Evolutionary conservation across 164 flowering plant genomes (phyloP), one percentile per base, ranked within the genome.

Genomic region (Euptelea pleiosperma): DNA sequence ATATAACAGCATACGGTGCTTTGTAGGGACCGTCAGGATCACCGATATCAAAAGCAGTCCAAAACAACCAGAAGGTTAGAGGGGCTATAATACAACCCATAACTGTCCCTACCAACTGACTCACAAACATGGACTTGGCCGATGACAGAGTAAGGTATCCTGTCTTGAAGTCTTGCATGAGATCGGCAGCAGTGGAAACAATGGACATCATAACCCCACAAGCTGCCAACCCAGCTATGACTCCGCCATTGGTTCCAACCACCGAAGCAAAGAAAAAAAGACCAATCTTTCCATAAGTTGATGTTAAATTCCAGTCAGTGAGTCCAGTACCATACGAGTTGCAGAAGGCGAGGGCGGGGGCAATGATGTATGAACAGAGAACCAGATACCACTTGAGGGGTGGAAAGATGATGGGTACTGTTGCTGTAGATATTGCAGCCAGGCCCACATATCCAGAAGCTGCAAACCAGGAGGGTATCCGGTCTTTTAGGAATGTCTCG

Each of bases 331-430:
- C 97, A 52, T 93, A 93, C 0, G 99, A 90, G 75, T 93, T 93
- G 79, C 99, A 88, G 76, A 93, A 93, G 36, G 99, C 99, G 35
- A 93, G 89, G 43, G 87, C 91, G 26, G 99, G 99, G 43, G 99
- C 96, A 33, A 90, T 21, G 43, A 93, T 31, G 58, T 93, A 93
- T 8, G 95, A 79, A 46, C 77, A 5, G 14, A 93, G 88, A 57
- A 93, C 93, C 47, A 90, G 63, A 60, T 93, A 91, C 97, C 97
- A 93, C 62, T 82, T 86, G 9, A 93, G 76, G 10, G 96, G 83
- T 19, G 97, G 99, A 43, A 90, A 90, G 33, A 93, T 76, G 16
- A 82, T 48, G 24, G 99, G 99, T 50, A 93, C 74, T 34, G 86
- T 73, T 44, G 89, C 88, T 34, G 81, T 85, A 22, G 99, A 93